Evolutionary conservation across 441 rosid species (phyloP).

Genomic region (Mallotus repandus): DNA sequence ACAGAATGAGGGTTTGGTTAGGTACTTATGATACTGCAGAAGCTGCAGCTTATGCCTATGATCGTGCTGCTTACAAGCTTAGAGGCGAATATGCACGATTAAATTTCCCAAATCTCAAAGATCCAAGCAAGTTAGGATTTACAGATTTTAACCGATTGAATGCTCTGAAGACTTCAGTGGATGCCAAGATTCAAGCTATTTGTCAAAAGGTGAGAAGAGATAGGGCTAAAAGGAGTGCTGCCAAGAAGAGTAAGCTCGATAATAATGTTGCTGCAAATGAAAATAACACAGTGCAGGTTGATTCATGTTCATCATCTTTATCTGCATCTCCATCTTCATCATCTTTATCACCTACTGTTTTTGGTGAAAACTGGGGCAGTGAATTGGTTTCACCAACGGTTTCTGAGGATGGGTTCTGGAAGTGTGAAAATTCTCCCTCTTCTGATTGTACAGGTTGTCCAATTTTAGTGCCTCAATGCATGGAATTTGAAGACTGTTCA

Average conservation of each 20-base stretch:
- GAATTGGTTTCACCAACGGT: conserved; percentile 42
- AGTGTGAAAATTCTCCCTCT: conserved; percentile 44
- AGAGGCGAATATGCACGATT: conserved; percentile 91
- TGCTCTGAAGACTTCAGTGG: conserved; percentile 66
- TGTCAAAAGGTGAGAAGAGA: conserved; percentile 74
- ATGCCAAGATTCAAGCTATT: conserved; percentile 83
- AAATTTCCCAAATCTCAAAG: conserved; percentile 79
- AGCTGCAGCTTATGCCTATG: conserved; percentile 93
- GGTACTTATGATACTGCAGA: conserved; percentile 86
- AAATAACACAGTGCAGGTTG: conserved; percentile 24
- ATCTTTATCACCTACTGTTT: conserved; percentile 29
- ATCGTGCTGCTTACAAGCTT: conserved; percentile 91
- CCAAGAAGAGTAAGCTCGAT: conserved; percentile 22
- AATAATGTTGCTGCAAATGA: conserved; percentile 4
- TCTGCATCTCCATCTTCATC: conserved; percentile 36
- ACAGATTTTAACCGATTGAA: conserved; percentile 50
- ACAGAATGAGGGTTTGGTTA: conserved; percentile 77
- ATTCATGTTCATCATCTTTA: conserved; percentile 27
- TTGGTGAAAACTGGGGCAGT: conserved; percentile 39
- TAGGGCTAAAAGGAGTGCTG: conserved; percentile 56
- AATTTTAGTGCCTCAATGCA: conserved; percentile 31
- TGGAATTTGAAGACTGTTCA: conserved; percentile 51
- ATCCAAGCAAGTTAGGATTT: conserved; percentile 53
- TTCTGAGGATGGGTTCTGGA: conserved; percentile 52
- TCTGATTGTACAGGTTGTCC: conserved; percentile 42